These are phyloP conservation scores for Narthecium ossifragum DNA, from an alignment of 106 monocot species.

Conservation along the genomic window DNA sequence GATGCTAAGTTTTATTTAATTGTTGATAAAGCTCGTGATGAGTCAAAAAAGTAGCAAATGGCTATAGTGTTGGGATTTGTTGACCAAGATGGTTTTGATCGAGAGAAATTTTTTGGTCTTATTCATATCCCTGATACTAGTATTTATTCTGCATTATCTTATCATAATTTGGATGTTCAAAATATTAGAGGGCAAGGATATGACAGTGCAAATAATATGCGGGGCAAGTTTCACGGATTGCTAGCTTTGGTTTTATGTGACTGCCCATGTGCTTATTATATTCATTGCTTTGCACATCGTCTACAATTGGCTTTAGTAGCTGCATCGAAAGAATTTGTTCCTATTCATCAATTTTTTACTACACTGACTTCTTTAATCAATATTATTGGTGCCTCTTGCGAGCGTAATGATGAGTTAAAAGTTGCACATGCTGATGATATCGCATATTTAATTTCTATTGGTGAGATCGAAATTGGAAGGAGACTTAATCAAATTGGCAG, in stretches of 20 bases:
- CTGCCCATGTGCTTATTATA: not conserved
- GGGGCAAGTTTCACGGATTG: not conserved
- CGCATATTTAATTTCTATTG: too few species aligned
- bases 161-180: slow-evolving; percentile 1
- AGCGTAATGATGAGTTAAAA: too few species aligned
- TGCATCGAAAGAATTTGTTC: slow-evolving; percentile 1
- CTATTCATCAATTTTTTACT: not conserved
- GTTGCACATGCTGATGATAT: too few species aligned
- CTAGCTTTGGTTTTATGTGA: too few species aligned
- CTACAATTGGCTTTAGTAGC: slow-evolving; percentile 2
- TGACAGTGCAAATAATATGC: slow-evolving; percentile 1
- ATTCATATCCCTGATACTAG: not conserved
- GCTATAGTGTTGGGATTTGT: slow-evolving; percentile 6
- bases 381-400: too few species aligned
- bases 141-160: not conserved
- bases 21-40: slow-evolving; percentile 5
- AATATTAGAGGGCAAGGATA: slow-evolving; percentile 2
- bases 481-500: too few species aligned
- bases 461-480: too few species aligned
- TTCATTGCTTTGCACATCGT: not conserved
- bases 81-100: not conserved
- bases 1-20: slow-evolving; percentile 4
- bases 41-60: slow-evolving; percentile 6
- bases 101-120: not conserved
- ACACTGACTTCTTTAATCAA: too few species aligned